These are phyloP conservation scores for Cercophora samala DNA, from an alignment of 495 filamentous ascomycete genomes.

Conservation along the genomic window DNA sequence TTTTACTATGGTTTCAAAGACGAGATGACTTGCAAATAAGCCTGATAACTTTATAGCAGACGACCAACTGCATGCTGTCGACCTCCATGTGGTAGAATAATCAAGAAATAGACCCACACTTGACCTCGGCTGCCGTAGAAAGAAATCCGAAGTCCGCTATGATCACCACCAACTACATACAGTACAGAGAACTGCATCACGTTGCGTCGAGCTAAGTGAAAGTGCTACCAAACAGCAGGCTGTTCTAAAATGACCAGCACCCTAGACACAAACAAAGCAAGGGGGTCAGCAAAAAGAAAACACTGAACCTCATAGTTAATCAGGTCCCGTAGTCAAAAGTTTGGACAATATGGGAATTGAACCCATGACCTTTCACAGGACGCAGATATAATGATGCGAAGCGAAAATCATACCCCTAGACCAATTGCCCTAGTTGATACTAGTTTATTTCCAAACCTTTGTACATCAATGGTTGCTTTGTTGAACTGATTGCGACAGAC, in stretches of 20 bases:
- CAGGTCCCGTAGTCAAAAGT: not conserved
- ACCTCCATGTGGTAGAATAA: not conserved
- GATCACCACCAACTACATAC: not conserved
- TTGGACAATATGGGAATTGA: slow-evolving; percentile 24
- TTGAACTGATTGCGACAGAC: too few species aligned
- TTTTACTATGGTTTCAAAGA: slow-evolving; percentile 3
- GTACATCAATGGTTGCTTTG: too few species aligned
- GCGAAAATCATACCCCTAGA: slow-evolving; percentile 48
- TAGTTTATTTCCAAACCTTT: not conserved
- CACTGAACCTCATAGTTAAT: too few species aligned
- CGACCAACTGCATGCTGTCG: not conserved
- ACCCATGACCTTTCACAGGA: slow-evolving; percentile 22
- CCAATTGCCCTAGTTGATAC: slow-evolving; percentile 29
- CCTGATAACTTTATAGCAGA: not conserved
- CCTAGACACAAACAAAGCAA: too few species aligned
- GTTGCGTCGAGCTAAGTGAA: not conserved
- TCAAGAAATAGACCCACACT: not conserved
- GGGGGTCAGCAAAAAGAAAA: not conserved
- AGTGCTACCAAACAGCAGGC: not conserved
- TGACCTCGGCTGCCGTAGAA: not conserved
- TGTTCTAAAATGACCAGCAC: too few species aligned
- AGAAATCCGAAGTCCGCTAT: not conserved
- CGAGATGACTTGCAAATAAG: not conserved
- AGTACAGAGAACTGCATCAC: too few species aligned
- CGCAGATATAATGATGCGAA: slow-evolving; percentile 31